phyloP scores from a whole-genome alignment of 2,329 filamentous ascomycete species.

The Phyllosticta ampelicida region DNA sequence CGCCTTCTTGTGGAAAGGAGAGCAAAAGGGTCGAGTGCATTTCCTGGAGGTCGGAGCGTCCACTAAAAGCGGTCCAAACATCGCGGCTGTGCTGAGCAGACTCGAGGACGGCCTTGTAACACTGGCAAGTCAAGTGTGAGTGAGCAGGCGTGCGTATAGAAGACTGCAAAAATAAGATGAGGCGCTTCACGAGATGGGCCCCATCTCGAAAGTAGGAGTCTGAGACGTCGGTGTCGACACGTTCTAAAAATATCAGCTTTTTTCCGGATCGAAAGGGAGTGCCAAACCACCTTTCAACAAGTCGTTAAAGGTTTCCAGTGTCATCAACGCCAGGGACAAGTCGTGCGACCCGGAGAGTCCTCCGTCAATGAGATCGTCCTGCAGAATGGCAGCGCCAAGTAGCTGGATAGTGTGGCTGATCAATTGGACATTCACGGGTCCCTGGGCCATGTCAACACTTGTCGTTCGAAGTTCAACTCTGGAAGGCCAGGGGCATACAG shows the following conservation, averaged over 20 bases:
- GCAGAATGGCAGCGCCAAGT: slow-evolving; percentile 21
- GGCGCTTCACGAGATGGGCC: slow-evolving; percentile 20
- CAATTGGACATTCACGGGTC: slow-evolving; percentile 22
- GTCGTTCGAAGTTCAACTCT: not conserved
- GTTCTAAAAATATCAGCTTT: slow-evolving; percentile 17
- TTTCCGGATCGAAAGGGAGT: not conserved
- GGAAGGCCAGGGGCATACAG: slow-evolving; percentile 14
- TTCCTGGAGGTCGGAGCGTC: slow-evolving; percentile 14
- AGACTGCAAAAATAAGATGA: slow-evolving; percentile 15
- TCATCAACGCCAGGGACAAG: slow-evolving; percentile 19
- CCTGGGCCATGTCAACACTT: slow-evolving; percentile 14
- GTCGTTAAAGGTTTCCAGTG: slow-evolving; percentile 21
- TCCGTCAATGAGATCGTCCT: slow-evolving; percentile 17
- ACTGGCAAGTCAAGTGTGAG: slow-evolving; percentile 8
- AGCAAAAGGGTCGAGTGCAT: slow-evolving; percentile 26
- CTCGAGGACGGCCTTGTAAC: slow-evolving; percentile 26
- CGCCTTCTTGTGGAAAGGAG: slow-evolving; percentile 12
- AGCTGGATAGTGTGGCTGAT: slow-evolving; percentile 22
- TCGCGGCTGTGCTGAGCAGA: slow-evolving; percentile 24
- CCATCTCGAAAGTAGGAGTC: slow-evolving; percentile 24
- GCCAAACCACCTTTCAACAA: slow-evolving; percentile 25
- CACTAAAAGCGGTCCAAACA: slow-evolving; percentile 25
- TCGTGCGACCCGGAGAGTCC: slow-evolving; percentile 16
- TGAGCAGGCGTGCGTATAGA: slow-evolving; percentile 15
- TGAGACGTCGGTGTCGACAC: slow-evolving; percentile 22